These are phyloP conservation scores for Colletotrichum sp. DNA, from an alignment of 2,329 filamentous ascomycete species.

Conservation along the genomic window DNA sequence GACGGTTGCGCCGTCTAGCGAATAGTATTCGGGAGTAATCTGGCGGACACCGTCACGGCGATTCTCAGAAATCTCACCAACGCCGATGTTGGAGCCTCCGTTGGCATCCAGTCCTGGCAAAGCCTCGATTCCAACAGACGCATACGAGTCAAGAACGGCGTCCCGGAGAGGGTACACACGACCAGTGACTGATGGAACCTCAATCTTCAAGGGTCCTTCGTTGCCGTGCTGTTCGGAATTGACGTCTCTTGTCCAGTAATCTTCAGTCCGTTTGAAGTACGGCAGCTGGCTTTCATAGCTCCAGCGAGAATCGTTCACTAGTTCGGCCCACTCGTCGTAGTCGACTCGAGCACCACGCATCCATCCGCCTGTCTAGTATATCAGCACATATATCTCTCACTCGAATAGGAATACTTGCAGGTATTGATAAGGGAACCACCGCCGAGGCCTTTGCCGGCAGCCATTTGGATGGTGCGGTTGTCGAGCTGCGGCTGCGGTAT, in stretches of 20 bases:
- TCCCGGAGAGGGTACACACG: constrained; percentile 44
- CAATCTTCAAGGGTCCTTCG: constrained; percentile 39
- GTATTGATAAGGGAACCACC: constrained; percentile 8
- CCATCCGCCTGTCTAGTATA: constrained; percentile 35
- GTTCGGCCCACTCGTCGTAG: constrained; percentile 47
- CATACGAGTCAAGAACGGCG: constrained; percentile 39
- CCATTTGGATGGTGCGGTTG: neutral
- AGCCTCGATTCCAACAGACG: constrained; percentile 39
- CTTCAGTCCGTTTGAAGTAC: constrained; percentile 7
- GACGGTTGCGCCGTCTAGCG: constrained; percentile 29
- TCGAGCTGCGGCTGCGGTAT: constrained; percentile 23
- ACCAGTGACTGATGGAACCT: constrained; percentile 30
- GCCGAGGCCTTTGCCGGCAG: constrained; percentile 7
- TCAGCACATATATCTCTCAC: neutral
- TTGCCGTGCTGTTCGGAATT: constrained; percentile 40
- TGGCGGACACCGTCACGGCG: constrained; percentile 26
- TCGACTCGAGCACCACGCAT: constrained; percentile 47
- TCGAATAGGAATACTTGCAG: neutral
- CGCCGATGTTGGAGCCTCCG: constrained; percentile 32
- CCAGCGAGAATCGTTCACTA: constrained; percentile 36
- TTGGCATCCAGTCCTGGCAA: constrained; percentile 28
- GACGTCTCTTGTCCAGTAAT: constrained; percentile 25
- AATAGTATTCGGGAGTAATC: constrained; percentile 26
- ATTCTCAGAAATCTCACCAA: constrained; percentile 32
- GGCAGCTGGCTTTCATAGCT: constrained; percentile 40